These are phyloP conservation scores for Xanthoconium separans DNA, from an alignment of 1,284 basidiomycete genomes.

Conservation along the genomic window DNA sequence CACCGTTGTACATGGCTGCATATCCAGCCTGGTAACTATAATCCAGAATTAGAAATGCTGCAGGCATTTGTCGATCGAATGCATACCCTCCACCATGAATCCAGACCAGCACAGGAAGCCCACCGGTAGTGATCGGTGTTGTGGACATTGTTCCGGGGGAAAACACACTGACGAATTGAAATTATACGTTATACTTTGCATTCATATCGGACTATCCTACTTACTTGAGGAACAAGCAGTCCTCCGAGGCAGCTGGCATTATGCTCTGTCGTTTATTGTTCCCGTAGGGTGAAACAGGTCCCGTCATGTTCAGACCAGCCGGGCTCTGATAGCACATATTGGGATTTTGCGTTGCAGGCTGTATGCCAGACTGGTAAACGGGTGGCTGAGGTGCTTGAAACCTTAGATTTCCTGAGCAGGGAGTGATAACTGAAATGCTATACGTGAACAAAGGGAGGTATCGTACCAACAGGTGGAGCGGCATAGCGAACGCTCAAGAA, in stretches of 20 bases:
- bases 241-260: constrained; percentile 10
- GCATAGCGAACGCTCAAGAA: constrained; percentile 20
- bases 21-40: constrained; percentile 7
- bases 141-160: constrained; percentile 5
- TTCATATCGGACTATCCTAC: neutral
- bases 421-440: neutral
- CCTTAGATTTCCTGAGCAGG: constrained; percentile 10
- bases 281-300: neutral
- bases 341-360: constrained; percentile 16
- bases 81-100: constrained; percentile 21
- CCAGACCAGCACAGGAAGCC: constrained; percentile 18
- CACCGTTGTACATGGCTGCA: constrained; percentile 14
- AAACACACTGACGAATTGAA: constrained; percentile 10
- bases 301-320: neutral
- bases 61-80: too few relatives aligned
- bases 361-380: neutral
- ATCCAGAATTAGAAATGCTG: neutral
- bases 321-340: constrained; percentile 12
- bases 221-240: constrained; percentile 23
- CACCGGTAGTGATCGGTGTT: neutral
- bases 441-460: neutral
- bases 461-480: constrained; percentile 11
- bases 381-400: constrained; percentile 18
- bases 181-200: neutral
- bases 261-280: constrained; percentile 2